Evolutionary conservation across 352 stramenopile species (phyloP), one percentile per base, ranked within the genome.

Genomic region (Phytophthora pseudosyringae): DNA sequence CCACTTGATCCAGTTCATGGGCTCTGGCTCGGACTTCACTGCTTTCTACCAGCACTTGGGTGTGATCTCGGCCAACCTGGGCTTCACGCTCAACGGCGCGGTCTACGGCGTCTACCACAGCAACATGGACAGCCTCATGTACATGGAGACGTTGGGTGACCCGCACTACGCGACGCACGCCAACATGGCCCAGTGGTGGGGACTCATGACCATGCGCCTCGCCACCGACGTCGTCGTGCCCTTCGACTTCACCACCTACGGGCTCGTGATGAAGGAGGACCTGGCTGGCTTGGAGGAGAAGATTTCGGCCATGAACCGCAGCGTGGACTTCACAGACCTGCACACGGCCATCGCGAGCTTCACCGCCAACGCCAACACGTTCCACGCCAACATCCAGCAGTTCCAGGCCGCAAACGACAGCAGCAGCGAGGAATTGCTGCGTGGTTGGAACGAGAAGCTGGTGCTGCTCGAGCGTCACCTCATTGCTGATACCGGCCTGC

Each of bases 31-130:
- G 0, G 84, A 90, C 66, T 93, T 87, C 58, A 93, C 82, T 18
- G 76, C 81, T 2, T 97, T 97, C 69, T 80, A 95, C 52, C 79
- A 92, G 59, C 83, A 93, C 59, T 68, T 96, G 11, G 88, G 89
- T 25, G 89, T 95, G 54, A 78, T 86, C 31, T 90, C 74, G 8
- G 75, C 87, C 18, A 86, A 94, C 58, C 65, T 97, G 56, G 70
- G 39, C 0, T 94, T 93, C 51, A 43, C 40, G n/a, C n/a, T 70
- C 18, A 65, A 16, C 11, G 49, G 55, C 29, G 66, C 51, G 6
- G 56, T 41, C 0, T 94, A 95, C 71, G 87, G 87, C 18, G 68
- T 75, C 13, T 95, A 97, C 69, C 89, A 97, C 70, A 90, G 71
- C 49, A 83, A 90, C 28, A 96, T 94, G 75, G 88, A 97, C 73